Evolutionary conservation across 2,329 filamentous ascomycete genomes (phyloP), one percentile per base, ranked within the genome.

Genomic region (Nothopassalora personata): DNA sequence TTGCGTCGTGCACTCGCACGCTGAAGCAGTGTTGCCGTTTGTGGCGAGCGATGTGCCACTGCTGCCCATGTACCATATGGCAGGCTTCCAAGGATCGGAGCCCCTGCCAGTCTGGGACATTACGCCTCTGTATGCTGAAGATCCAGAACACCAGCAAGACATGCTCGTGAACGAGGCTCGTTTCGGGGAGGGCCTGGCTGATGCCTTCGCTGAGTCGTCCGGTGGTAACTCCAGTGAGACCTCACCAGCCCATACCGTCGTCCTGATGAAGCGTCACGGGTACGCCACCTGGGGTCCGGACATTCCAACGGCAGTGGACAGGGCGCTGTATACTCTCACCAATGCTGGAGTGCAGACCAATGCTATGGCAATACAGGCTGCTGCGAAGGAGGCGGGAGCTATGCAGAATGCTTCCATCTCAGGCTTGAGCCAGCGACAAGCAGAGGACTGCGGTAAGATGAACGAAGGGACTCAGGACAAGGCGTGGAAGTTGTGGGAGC

Each of bases 191-290:
- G 59, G 56, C 6, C 60, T 70, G 3, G 67, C 67, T 5, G 45
- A 56, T 7, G 46, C 52, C 9, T 70, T 70, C 51, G 58, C 61
- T 1, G 43, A 15, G 7, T 11, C 31, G 2, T 18, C 15, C 43
- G 15, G 43, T 15, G 8, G 8, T n/a, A n/a, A 6, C 3, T 18
- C 19, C 15, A n/a, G 15, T 67, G 30, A 46, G 43, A 46, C 48
- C 2, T 39, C 47, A 31, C 46, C 47, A 27, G 62, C 69, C n/a
- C 60, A 73, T 39, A 67, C 67, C 5, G 75, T 79, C 4, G 73
- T 78, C 1, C 66, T 81, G 50, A 80, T 80, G 78, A 68, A 73
- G 2, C 72, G 75, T 4, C 77, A 81, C 60, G 79, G 78, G 2
- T 78, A 76, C 62, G 77, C 78, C 1, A 69, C 72, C 1, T 58